phyloP scores from a whole-genome alignment of 2,329 filamentous ascomycete species.

The Ceratocystis huliohia region DNA sequence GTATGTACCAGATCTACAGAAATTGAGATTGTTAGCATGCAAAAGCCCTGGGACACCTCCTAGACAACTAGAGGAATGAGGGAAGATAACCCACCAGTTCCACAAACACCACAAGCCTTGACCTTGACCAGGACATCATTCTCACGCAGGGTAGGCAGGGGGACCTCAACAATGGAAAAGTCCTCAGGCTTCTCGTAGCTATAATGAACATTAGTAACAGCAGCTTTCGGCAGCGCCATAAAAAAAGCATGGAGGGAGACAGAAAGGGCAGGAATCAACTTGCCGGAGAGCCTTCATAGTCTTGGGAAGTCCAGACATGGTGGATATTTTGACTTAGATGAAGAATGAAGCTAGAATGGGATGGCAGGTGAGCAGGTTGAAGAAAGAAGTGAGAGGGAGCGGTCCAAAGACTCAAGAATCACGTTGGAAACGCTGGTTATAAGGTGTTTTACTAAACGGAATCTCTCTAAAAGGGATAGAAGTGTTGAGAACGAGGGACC shows the following conservation, averaged over 20 bases:
- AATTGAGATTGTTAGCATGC: slow-evolving; percentile 23
- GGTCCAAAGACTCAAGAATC: not conserved
- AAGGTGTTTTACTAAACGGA: not conserved
- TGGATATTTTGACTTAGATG: not conserved
- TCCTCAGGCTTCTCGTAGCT: slow-evolving; percentile 50
- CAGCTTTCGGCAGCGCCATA: not conserved
- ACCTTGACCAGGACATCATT: slow-evolving; percentile 53
- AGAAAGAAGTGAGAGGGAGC: not conserved
- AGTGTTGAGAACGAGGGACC: not conserved
- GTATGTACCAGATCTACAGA: slow-evolving; percentile 29
- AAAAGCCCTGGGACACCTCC: not conserved
- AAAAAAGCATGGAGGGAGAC: not conserved
- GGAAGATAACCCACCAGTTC: slow-evolving; percentile 35
- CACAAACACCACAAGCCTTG: slow-evolving; percentile 53
- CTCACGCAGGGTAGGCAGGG: slow-evolving; percentile 46
- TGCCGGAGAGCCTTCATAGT: slow-evolving; percentile 51
- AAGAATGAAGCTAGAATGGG: not conserved
- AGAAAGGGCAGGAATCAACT: slow-evolving; percentile 24
- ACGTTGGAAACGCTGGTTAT: not conserved
- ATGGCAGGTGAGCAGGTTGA: not conserved
- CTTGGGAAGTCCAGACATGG: slow-evolving; percentile 35
- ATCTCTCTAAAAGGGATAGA: not conserved
- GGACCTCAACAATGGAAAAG: slow-evolving; percentile 48
- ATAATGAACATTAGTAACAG: slow-evolving; percentile 17
- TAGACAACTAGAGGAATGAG: not conserved